Base-by-base conservation (phyloP, 202 grass and related monocot species). In the Carex sylvatica region DNA sequence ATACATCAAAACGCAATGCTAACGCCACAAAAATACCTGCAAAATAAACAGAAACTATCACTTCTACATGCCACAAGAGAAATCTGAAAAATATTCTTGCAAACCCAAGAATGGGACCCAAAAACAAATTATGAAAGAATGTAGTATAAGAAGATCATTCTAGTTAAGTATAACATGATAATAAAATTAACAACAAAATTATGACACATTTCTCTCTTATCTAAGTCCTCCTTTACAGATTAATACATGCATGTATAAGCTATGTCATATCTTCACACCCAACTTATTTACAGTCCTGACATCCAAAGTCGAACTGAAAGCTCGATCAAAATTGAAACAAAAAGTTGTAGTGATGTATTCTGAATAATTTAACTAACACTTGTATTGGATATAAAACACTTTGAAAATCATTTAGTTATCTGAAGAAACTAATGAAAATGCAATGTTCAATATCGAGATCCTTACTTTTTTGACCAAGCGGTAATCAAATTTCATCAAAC, bases 11-110 rank as follows among this genome's bases (percentile, higher is more conserved):
- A 46, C 93, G 91, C 64, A 99, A 84, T 53, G 96, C 96, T 62
- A 99, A 86, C 53, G 96, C 96, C 77, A 99, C 96, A 91, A 99
- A 99, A 85, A 93, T 99, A 61, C 96, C 96, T 99, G 87, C 23
- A 77, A 84, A 30, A 76, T 73, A 22, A 70, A 40, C 64, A 28
- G 9, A 55, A 26, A 36, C 42, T 74, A 49, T 71, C 23, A 77
- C 9, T 59, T 8, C 52, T 59, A 38, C 16, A 3, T 52, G 53
- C 9, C 38, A 47, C 38, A 46, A 42, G 65, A 64, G 11, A 65
- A 65, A 81, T 26, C 44, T 35, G 18, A 61, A 19, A 80, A 61
- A 52, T 4, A 0, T 5, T 51, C 60, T 30, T 53, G 20, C 3
- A 66, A 31, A n/a, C 61, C 56, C 19, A 47, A 28, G 28, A 28